phyloP scores from a whole-genome alignment of 2,329 filamentous ascomycete genomes.

The Acrodontium crateriforme region DNA sequence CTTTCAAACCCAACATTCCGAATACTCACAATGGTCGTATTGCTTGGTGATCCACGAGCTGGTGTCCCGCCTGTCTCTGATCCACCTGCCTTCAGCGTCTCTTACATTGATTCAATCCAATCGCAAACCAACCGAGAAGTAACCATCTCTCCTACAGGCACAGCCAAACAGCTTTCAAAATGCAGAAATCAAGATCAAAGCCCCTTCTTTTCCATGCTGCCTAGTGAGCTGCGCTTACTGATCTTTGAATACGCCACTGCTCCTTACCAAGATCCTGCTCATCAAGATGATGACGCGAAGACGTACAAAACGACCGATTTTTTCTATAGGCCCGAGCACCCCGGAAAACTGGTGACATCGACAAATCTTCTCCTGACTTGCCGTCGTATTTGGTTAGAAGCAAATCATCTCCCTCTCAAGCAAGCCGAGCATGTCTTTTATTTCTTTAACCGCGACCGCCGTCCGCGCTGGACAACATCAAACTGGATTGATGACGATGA shows the following conservation, averaged over 20 bases:
- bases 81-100: no score
- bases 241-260: constrained; percentile 23
- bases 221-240: constrained; percentile 21
- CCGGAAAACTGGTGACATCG: constrained; percentile 10
- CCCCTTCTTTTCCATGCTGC: constrained; percentile 13
- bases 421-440: constrained; percentile 19
- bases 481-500: constrained; percentile 6
- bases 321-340: constrained; percentile 23
- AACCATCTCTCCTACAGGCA: no score
- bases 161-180: no score
- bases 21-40: no score
- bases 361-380: constrained; percentile 22
- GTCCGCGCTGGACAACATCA: no score
- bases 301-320: constrained; percentile 14
- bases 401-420: constrained; percentile 16
- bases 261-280: constrained; percentile 15
- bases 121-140: no score
- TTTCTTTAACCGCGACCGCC: no score
- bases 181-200: constrained; percentile 3
- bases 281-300: not conserved
- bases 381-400: constrained; percentile 23
- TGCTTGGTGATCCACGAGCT: no score
- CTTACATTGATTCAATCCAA: no score
- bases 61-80: no score
- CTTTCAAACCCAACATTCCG: no score